These are phyloP conservation scores for Microcyclospora pomicola DNA, from an alignment of 2,329 filamentous ascomycete species.

Conservation along the genomic window DNA sequence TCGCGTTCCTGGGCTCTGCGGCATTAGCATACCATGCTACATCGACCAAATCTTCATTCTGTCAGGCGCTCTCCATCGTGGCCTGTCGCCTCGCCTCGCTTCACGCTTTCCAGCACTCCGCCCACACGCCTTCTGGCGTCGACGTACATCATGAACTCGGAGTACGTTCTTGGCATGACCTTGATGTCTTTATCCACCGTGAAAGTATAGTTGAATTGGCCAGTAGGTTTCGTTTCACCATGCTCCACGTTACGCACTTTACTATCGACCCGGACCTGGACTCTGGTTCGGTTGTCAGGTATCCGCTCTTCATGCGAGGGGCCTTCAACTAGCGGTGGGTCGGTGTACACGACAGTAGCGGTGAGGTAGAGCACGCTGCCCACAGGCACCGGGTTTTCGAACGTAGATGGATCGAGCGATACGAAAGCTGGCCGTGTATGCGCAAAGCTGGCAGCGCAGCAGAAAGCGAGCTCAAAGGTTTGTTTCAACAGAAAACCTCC, in stretches of 20 bases:
- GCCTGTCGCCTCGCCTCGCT: conserved; percentile 14
- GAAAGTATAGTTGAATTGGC: conserved; percentile 66
- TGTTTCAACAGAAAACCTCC: conserved; percentile 62
- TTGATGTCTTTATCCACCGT: conserved; percentile 49
- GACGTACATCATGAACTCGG: conserved; percentile 52
- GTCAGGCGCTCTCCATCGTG: conserved; percentile 2
- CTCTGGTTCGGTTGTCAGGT: conserved; percentile 36
- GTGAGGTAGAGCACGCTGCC: conserved; percentile 63
- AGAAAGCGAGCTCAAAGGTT: conserved; percentile 64
- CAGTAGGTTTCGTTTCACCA: conserved; percentile 51
- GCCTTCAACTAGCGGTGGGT: conserved; percentile 37
- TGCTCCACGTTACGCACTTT: conserved; percentile 62
- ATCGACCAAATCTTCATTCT: too few relatives aligned
- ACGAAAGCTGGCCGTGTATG: conserved; percentile 58
- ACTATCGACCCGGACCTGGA: conserved; percentile 58
- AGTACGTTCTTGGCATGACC: conserved; percentile 51
- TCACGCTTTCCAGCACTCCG: conserved; percentile 34
- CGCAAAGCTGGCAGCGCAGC: conserved; percentile 56
- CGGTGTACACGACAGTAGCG: conserved; percentile 57
- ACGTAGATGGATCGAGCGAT: conserved; percentile 58
- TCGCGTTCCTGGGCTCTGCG: too few relatives aligned
- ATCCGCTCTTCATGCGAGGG: conserved; percentile 22
- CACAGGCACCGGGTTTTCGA: conserved; percentile 61
- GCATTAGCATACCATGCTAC: too few relatives aligned
- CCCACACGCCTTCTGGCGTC: conserved; percentile 45